Base-by-base conservation (phyloP, 257 asterid genomes). In the Gentiana straminea region DNA sequence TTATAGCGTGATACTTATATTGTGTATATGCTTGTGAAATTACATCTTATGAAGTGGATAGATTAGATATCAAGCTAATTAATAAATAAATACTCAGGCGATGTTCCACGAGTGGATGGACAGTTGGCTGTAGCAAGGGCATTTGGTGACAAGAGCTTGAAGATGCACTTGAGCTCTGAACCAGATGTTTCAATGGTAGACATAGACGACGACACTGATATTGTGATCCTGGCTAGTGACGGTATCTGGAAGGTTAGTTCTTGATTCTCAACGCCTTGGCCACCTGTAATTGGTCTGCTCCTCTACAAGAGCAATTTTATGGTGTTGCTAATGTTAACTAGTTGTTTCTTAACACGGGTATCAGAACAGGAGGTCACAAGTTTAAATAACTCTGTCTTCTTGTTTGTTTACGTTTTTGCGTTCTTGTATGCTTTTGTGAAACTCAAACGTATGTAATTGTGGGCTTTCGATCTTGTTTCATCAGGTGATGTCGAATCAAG, bases 111-210 rank as follows among this genome's bases (percentile, higher is more conserved):
- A 5, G 98, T 91, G 35, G 98, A 91, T 60, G 98, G 95, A 34
- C 88, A 81, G 57, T 63, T 91, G 59, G 98, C 98, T 1, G 98
- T 91, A 15, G 94, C 98, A 48, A 81, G 98, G 77, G 98, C 98
- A 47, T 91, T 91, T 63, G 98, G 98, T 8, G 98, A 91, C 68
- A 91, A 87, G 79, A 79, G 77, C 70, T 66, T 91, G 77, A 91
- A 91, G 79, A 79, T 65, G 44, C 98, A 87, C 68, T 88, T 91
- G 36, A 91, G 97, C 54, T 79, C 96, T 13, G 96, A 87, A 66
- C 98, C 98, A 5, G 78, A 83, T 64, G 83, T 87, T 53, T 44
- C 39, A 1, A 77, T 78, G 4, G 94, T 79, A 69, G 32, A 24
- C 49, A 77, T 91, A 65, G 93, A 84, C 15, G 95, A 84, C 34